These are phyloP conservation scores for Stephania cephalantha DNA, from an alignment of 164 flowering plant species.

Conservation along the genomic window DNA sequence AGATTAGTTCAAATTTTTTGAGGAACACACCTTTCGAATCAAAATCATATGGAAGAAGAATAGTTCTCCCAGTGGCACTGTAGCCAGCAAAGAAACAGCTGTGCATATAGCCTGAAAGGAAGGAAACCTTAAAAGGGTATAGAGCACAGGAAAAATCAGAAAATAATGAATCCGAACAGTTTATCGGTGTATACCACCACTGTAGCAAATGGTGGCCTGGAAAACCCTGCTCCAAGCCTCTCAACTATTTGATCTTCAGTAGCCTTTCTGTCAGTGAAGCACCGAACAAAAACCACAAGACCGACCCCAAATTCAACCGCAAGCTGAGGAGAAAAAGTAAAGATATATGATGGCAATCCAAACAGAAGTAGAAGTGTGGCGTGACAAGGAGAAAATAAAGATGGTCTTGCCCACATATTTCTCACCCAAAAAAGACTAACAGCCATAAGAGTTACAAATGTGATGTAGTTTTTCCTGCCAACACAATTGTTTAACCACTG, in stretches of 20 bases:
- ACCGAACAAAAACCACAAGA: conserved; percentile 63
- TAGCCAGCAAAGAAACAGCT: conserved; percentile 64
- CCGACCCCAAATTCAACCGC: conserved; percentile 65
- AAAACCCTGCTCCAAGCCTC: conserved; percentile 76
- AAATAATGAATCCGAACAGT: conserved; percentile 7
- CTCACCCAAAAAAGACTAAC: conserved; percentile 72
- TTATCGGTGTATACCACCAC: conserved; percentile 56
- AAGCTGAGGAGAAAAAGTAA: conserved; percentile 38
- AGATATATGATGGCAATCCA: neutral
- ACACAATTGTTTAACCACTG: conserved; percentile 95
- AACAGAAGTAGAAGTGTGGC: neutral
- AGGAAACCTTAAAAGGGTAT: neutral
- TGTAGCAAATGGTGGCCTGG: conserved; percentile 66
- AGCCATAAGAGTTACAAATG: conserved; percentile 78
- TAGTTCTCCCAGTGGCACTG: conserved; percentile 68
- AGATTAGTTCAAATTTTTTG: neutral
- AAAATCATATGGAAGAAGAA: conserved; percentile 85
- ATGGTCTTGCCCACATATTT: conserved; percentile 7
- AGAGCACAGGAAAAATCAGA: neutral
- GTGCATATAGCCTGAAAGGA: conserved; percentile 66
- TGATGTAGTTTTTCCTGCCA: conserved; percentile 74
- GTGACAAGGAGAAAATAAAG: neutral
- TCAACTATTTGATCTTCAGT: conserved; percentile 51
- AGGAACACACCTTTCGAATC: conserved; percentile 56
- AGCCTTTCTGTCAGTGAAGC: conserved; percentile 54